Percentiles rank a stretch among this genome's conserved stretches.
Conservation (phyloP, 305 asterid species). For the Fraxinus platypoda region DNA sequence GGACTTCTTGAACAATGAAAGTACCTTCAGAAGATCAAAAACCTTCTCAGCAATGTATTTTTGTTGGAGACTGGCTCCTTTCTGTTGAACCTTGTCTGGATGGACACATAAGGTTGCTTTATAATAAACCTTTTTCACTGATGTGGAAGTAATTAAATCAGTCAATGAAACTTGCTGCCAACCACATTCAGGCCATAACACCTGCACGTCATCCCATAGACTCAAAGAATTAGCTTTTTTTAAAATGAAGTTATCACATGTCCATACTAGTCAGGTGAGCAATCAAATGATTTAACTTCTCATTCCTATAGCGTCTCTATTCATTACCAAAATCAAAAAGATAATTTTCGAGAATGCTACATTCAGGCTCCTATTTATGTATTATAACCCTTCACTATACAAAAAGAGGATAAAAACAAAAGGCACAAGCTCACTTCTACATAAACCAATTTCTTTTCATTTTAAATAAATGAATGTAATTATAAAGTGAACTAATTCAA, state of each 20-base stretch:
- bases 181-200: constrained; percentile 83
- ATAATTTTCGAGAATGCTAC: not conserved
- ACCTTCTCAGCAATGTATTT: constrained; percentile 89
- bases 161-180: constrained; percentile 84
- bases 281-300: not conserved
- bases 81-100: constrained; percentile 98
- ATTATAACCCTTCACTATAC: not conserved
- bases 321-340: not conserved
- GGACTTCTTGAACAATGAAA: not conserved
- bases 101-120: constrained; percentile 77
- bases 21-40: constrained; percentile 86
- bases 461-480: not conserved
- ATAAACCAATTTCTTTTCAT: not conserved
- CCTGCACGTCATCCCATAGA: constrained; percentile 42
- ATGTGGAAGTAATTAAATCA: constrained; percentile 74
- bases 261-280: not conserved
- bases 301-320: not conserved
- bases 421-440: not conserved
- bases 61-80: constrained; percentile 72
- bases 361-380: not conserved
- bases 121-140: constrained; percentile 75
- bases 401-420: not conserved
- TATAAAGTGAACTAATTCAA: not conserved
- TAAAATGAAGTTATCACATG: not conserved
- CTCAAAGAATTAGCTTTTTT: not conserved